A percentile compares a stretch with the other conserved stretches of the same genome.
These are phyloP conservation scores for Rauvolfia tetraphylla DNA, from an alignment of 257 asterid genomes.

Conservation along the genomic window DNA sequence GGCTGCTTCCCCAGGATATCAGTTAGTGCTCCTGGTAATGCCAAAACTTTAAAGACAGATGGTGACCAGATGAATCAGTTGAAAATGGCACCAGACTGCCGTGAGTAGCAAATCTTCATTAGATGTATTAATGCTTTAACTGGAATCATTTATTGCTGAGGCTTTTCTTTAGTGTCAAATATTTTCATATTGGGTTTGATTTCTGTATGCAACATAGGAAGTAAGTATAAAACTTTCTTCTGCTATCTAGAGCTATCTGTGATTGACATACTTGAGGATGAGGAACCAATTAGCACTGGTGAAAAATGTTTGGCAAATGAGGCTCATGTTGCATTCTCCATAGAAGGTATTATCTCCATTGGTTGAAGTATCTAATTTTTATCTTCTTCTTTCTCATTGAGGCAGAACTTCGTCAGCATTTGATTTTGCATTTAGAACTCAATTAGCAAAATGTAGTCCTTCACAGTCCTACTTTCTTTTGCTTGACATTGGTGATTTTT, in stretches of 20 bases:
- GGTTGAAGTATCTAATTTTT: slow-evolving; percentile 1
- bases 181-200: slow-evolving; percentile 1
- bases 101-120: slow-evolving; percentile 25
- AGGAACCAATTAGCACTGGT: slow-evolving; percentile 36
- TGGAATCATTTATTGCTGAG: neutral
- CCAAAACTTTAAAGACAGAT: slow-evolving; percentile 31
- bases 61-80: slow-evolving; percentile 25
- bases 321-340: slow-evolving; percentile 79
- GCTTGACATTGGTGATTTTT: neutral
- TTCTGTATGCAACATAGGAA: slow-evolving; percentile 1
- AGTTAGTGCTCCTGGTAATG: slow-evolving; percentile 31
- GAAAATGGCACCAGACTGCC: slow-evolving; percentile 16
- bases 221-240: slow-evolving; percentile 4
- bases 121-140: neutral
- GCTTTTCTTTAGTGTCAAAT: neutral
- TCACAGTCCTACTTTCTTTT: neutral
- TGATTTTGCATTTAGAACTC: neutral
- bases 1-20: slow-evolving; percentile 27
- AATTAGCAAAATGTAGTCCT: neutral
- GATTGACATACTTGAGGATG: slow-evolving; percentile 69
- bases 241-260: slow-evolving; percentile 57
- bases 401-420: neutral
- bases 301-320: slow-evolving; percentile 39
- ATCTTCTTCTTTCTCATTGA: neutral
- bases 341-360: slow-evolving; percentile 57